Evolutionary conservation across 768 basidiomycete species (phyloP).

Genomic region (Rhodotorula graminis): DNA sequence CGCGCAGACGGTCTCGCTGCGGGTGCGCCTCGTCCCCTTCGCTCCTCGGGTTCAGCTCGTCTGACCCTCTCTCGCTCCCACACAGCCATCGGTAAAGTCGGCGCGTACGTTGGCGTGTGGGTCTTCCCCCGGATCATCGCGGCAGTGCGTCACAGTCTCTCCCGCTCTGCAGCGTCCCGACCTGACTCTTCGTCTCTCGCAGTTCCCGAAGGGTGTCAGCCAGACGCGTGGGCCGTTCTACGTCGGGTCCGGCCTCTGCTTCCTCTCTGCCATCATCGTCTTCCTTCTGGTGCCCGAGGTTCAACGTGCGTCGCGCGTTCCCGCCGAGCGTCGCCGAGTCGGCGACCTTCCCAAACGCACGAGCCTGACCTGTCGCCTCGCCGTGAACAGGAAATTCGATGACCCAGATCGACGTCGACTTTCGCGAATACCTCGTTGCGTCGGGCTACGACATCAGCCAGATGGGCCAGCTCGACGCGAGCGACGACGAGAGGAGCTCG

Average conservation of each 20-base stretch:
- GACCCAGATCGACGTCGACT: conserved; percentile 50
- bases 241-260: conserved; percentile 57
- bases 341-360: background rate
- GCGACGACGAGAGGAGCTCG: background rate
- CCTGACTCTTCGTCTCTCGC: background rate
- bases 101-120: conserved; percentile 44
- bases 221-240: conserved; percentile 25
- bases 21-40: background rate
- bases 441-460: conserved; percentile 64
- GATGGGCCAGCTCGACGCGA: background rate
- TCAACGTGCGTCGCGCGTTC: conserved; percentile 31
- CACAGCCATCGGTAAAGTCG: conserved; percentile 62
- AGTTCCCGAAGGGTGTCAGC: conserved; percentile 16
- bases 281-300: conserved; percentile 71
- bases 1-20: conserved; percentile 28
- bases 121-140: conserved; percentile 44
- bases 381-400: conserved; percentile 9
- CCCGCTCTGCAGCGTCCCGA: no score
- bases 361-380: background rate
- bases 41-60: background rate
- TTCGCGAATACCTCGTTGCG: conserved; percentile 70
- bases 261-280: conserved; percentile 69
- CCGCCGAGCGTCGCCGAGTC: background rate
- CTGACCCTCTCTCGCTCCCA: conserved; percentile 63
- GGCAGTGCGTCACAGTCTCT: background rate